phyloP scores from a whole-genome alignment of 2,329 filamentous ascomycete genomes.

The Exophiala xenobiotica region DNA sequence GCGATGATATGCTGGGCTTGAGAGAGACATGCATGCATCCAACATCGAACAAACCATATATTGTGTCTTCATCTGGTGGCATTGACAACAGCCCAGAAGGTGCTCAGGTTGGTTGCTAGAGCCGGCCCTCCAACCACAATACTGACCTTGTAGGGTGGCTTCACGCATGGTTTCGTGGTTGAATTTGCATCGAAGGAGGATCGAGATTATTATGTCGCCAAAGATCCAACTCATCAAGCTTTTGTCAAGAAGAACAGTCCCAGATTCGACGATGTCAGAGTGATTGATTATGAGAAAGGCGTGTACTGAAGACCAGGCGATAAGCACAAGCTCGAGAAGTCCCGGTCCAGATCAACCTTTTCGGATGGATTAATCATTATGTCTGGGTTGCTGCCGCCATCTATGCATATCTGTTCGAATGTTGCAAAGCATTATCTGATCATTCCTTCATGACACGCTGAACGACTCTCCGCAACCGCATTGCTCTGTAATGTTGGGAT shows the following conservation, averaged over 20 bases:
- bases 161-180: constrained; percentile 68
- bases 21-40: constrained; percentile 61
- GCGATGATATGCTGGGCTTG: constrained; percentile 57
- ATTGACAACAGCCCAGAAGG: constrained; percentile 63
- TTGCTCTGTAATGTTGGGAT: constrained; percentile 97
- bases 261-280: constrained; percentile 49
- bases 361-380: not conserved
- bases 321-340: not conserved
- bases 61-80: constrained; percentile 59
- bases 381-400: not conserved
- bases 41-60: constrained; percentile 58
- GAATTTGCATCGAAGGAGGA: constrained; percentile 65
- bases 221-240: constrained; percentile 62
- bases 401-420: not conserved
- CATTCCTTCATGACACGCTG: constrained; percentile 59
- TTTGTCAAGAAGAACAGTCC: constrained; percentile 56
- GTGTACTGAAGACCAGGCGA: constrained; percentile 40
- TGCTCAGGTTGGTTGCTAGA: constrained; percentile 50
- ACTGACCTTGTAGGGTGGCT: constrained; percentile 50
- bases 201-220: constrained; percentile 65
- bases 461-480: constrained; percentile 97
- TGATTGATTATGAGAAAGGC: constrained; percentile 61
- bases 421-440: constrained; percentile 5
- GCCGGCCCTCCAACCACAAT: not conserved
- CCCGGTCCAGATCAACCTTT: not conserved